Percentiles rank a stretch among this genome's conserved stretches.
Conservation (phyloP, 2,329 filamentous ascomycete species). For the Aspergillus nomiae region DNA sequence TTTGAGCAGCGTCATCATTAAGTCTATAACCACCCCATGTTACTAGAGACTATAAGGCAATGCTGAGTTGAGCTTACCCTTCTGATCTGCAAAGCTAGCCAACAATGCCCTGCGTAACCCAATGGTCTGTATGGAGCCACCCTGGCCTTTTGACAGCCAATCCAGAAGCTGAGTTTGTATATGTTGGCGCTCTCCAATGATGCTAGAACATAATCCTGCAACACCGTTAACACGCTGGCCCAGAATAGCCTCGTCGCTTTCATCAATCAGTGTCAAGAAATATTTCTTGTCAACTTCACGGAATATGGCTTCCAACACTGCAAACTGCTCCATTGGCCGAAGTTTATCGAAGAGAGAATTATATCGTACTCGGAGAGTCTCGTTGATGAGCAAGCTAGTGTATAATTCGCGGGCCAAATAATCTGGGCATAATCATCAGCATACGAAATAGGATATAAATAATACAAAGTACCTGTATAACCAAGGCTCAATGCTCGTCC, state of each 20-base stretch:
- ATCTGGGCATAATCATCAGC: constrained; percentile 34
- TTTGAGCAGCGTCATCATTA: constrained; percentile 56
- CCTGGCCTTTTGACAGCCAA: constrained; percentile 68
- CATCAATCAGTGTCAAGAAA: constrained; percentile 29
- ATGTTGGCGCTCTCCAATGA: constrained; percentile 52
- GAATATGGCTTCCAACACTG: constrained; percentile 48
- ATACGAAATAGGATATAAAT: neutral
- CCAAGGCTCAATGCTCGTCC: constrained; percentile 69
- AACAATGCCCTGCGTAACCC: constrained; percentile 68
- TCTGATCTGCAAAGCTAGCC: constrained; percentile 57
- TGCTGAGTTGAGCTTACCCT: constrained; percentile 37
- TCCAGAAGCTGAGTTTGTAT: constrained; percentile 59
- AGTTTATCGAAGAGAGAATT: constrained; percentile 44
- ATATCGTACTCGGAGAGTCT: constrained; percentile 33
- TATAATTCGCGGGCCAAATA: constrained; percentile 45
- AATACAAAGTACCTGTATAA: constrained; percentile 61
- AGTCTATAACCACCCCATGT: constrained; percentile 35
- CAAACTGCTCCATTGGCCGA: constrained; percentile 52
- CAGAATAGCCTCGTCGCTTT: constrained; percentile 10
- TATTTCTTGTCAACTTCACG: constrained; percentile 46
- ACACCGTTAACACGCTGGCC: constrained; percentile 55
- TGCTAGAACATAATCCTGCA: constrained; percentile 56
- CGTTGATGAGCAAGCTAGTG: constrained; percentile 34
- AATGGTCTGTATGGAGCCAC: constrained; percentile 66
- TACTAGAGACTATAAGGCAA: neutral